A percentile compares a stretch with the other conserved stretches of the same genome.
phyloP scores from a whole-genome alignment of 2,329 filamentous ascomycete species.

The Colletotrichum tamarilloi region DNA sequence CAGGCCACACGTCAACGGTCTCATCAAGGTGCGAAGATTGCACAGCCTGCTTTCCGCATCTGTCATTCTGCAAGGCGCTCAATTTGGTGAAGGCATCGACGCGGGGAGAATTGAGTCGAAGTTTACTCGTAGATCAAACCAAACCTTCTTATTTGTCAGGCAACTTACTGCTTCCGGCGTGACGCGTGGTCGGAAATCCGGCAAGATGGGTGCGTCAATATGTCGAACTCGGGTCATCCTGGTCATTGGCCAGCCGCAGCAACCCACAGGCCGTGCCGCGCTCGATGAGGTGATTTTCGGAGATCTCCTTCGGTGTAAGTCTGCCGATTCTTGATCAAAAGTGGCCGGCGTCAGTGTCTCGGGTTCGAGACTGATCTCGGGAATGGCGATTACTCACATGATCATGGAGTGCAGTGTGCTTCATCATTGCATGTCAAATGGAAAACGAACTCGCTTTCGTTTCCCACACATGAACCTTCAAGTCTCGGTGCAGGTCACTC shows the following conservation, averaged over 20 bases:
- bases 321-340: neutral
- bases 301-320: neutral
- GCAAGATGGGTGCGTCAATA: neutral
- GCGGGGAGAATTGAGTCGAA: neutral
- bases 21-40: neutral
- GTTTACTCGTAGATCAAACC: neutral
- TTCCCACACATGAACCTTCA: too few species aligned
- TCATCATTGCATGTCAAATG: neutral
- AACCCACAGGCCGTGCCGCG: neutral
- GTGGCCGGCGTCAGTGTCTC: neutral
- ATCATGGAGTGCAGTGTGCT: neutral
- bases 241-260: neutral
- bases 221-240: neutral
- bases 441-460: too few species aligned
- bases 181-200: conserved; percentile 6
- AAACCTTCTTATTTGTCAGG: neutral
- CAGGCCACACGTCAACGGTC: neutral
- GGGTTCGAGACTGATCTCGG: neutral
- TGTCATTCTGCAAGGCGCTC: neutral
- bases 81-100: neutral
- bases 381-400: neutral
- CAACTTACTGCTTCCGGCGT: neutral
- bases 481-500: too few species aligned
- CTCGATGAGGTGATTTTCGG: neutral
- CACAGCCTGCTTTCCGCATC: neutral